Base-by-base conservation (phyloP, 257 asterid genomes). In the Ilex aquifolium region DNA sequence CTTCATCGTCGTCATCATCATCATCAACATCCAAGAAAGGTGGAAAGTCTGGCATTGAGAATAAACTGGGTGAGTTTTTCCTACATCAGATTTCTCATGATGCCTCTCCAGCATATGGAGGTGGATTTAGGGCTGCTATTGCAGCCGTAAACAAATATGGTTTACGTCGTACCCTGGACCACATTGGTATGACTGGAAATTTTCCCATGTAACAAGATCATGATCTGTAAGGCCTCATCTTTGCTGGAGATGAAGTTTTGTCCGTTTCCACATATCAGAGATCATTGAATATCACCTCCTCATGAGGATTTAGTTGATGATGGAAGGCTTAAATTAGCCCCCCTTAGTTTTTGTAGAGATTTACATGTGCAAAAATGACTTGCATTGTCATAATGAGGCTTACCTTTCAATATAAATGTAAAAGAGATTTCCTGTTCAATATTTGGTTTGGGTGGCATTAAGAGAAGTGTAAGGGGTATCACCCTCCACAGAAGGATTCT, bases 71-170 rank as follows among this genome's bases (percentile, higher is more conserved):
- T 7, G 81, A 81, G 86, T 90, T 90, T 63, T 93, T 93, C 80
- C 74, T 82, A 95, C 95, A 93, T 62, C 97, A 93, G 88, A 90
- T 93, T 1, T 82, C 82, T 3, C 74, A 90, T 32, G 95, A 90
- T 48, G 83, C 96, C 58, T 90, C 99, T 52, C 95, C 92, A 7
- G 95, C 90, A 16, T 90, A 93, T 17, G 97, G 96, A 53, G 99
- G 82, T 71, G 97, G 99, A 29, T 93, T 79, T 67, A 78, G 96
- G 70, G 64, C 94, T 11, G 99, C 84, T 55, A 83, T 81, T 82
- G 87, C 80, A 11, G 95, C 97, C 1, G 97, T 88, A 12, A 88
- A 86, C 40, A 81, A 77, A 60, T 90, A 85, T 44, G 96, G 97
- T 30, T 66, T 93, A 36, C 91, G 91, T 12, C 65, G 80, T 12